Base-by-base conservation (phyloP, 305 asterid genomes). In the Fraxinus sp. region DNA sequence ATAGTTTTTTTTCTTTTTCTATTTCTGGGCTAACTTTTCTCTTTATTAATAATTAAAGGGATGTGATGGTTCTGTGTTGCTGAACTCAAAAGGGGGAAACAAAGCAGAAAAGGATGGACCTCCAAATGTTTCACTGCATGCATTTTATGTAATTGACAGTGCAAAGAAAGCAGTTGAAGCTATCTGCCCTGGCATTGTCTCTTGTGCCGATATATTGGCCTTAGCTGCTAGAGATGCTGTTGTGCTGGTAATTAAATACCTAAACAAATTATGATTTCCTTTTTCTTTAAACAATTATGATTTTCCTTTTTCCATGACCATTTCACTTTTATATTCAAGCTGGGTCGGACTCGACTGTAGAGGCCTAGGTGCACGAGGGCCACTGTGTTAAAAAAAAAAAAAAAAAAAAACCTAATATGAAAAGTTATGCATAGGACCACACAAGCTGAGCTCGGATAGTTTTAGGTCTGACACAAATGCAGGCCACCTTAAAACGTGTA, bases 181-280 rank as follows among this genome's bases (percentile, higher is more conserved):
- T 68, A 82, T 43, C 9, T 94, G 97, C 83, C 98, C 97, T 0
- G 89, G 90, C 43, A 18, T 86, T 0, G 97, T 94, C 9, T 94
- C 97, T 11, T 94, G 97, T 4, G 97, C 97, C 30, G 97, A 94
- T 85, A 93, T 93, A 70, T 82, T 94, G 82, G 98, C 97, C 20
- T 88, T 90, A 2, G 97, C 98, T 77, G 96, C 97, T 22, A 90
- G 98, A 87, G 98, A 94, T 81, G 89, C 93, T 2, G 92, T 93
- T 39, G 96, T 88, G 43, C 91, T 93, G 5, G 64, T 52, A 52
- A 52, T 52, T 52, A n/a, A 16, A 5, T 52, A 52, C 9, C 8
- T 52, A 52, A 52, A 24, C 64, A 52, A 52, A 52, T 52, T 52
- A 52, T 16, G 64, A n/a, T 16, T 49, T 52, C 24, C 24, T n/a